Conservation (phyloP, 495 filamentous ascomycete species). For the Lepraria neglecta region DNA sequence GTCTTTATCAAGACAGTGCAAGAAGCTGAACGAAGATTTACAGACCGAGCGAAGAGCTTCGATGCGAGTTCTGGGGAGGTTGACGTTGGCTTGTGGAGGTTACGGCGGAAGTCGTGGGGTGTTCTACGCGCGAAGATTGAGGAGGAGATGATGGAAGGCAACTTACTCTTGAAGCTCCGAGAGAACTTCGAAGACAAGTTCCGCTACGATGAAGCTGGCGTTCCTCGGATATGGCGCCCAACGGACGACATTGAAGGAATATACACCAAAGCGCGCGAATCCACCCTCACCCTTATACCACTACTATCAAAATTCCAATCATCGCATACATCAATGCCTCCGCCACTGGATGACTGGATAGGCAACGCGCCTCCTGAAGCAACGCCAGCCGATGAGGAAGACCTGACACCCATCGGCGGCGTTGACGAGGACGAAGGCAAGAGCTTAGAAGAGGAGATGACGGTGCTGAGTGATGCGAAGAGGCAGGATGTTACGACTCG, state of each 20-base stretch:
- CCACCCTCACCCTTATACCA: slow-evolving; percentile 82
- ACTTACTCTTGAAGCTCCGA: slow-evolving; percentile 86
- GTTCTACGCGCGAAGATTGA: slow-evolving; percentile 86
- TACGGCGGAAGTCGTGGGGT: slow-evolving; percentile 89
- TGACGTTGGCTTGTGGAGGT: slow-evolving; percentile 84
- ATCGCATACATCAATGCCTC: slow-evolving; percentile 59
- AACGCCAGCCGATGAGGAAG: slow-evolving; percentile 80
- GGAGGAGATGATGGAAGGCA: slow-evolving; percentile 96
- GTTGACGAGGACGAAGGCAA: slow-evolving; percentile 90
- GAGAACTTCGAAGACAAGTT: slow-evolving; percentile 99
- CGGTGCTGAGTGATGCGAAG: slow-evolving; percentile 81
- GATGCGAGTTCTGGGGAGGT: slow-evolving; percentile 89
- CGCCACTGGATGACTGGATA: slow-evolving; percentile 74
- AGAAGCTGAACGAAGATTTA: slow-evolving; percentile 78
- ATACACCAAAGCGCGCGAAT: slow-evolving; percentile 85
- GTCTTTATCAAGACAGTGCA: slow-evolving; percentile 77
- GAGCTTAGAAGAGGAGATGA: slow-evolving; percentile 91
- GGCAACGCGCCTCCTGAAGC: slow-evolving; percentile 70
- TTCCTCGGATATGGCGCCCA: slow-evolving; percentile 93
- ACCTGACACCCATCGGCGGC: slow-evolving; percentile 76
- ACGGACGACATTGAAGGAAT: slow-evolving; percentile 94
- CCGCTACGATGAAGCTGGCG: slow-evolving; percentile 91
- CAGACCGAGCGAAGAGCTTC: slow-evolving; percentile 82
- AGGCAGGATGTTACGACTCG: slow-evolving; percentile 81
- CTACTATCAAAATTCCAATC: slow-evolving; percentile 80